These are phyloP conservation scores for Candida albicans DNA, from an alignment of 1,139 yeast genomes.

Conservation along the genomic window DNA sequence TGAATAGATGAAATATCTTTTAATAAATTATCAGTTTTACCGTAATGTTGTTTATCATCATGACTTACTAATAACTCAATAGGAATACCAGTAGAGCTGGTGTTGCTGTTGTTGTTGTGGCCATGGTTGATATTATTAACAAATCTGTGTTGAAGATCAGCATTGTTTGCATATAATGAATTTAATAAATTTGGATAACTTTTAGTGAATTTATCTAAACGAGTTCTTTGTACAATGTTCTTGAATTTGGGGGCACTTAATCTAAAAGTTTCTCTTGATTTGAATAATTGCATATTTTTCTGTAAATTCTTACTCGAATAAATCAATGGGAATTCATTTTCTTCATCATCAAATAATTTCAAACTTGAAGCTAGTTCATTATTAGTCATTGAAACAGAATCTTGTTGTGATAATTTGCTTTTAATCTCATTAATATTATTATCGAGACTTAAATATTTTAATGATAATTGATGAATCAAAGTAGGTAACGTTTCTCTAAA, in stretches of 20 bases:
- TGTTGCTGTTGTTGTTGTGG: conserved; percentile 10
- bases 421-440: conserved; percentile 15
- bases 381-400: background rate
- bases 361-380: conserved; percentile 6
- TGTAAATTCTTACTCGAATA: conserved; percentile 66
- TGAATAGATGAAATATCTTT: conserved; percentile 51
- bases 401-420: conserved; percentile 7
- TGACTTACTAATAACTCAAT: conserved; percentile 32
- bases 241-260: conserved; percentile 60
- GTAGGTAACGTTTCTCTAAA: conserved; percentile 86
- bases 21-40: conserved; percentile 35
- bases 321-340: conserved; percentile 23
- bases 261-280: conserved; percentile 77
- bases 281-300: conserved; percentile 66
- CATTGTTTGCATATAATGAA: conserved; percentile 22
- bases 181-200: conserved; percentile 41
- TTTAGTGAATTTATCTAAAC: conserved; percentile 42
- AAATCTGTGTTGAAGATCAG: conserved; percentile 9
- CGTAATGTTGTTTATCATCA: conserved; percentile 21
- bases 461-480: conserved; percentile 71
- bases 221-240: conserved; percentile 57
- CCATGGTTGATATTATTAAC: background rate
- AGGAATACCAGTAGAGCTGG: conserved; percentile 35
- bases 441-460: conserved; percentile 56
- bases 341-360: conserved; percentile 13